Base-by-base conservation (phyloP, 345 rosid species). In the Brassica carinata region DNA sequence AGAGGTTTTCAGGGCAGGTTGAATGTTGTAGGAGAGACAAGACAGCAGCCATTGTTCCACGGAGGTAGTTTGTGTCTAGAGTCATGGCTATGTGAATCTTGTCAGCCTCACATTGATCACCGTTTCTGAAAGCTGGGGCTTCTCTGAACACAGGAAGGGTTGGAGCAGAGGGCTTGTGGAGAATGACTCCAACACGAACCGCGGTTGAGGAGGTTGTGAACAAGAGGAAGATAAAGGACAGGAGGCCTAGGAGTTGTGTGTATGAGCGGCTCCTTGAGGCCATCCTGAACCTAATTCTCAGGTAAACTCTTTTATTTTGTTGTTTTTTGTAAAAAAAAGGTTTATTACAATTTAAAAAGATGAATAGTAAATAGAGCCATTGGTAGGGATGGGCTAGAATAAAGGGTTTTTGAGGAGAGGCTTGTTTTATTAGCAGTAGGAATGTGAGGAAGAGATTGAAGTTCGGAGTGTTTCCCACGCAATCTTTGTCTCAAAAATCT, bases 1-100 rank as follows among this genome's bases (percentile, higher is more conserved):
- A 83, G 6, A 91, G 74, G 83, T 85, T 89, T 51, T 88, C 89
- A 0, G 96, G 91, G 57, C 92, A 89, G 0, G 86, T 83, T 0
- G 92, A 85, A 77, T 89, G 91, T 33, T 86, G 90, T 13, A 91
- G 77, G 81, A 88, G 79, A 27, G 91, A 89, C 63, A 89, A 82
- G 18, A 87, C 84, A 0, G 96, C 93, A 0, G 92, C 92, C 89
- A 89, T 88, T 62, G 96, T 91, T 2, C 93, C 93, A 13, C 93
- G 84, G 18, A 91, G 86, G 64, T 89, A 91, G 75, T 91, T 89
- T n/a, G 84, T 82, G 59, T 91, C 93, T 0, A 91, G 88, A 15
- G 93, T 88, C 93, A 89, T 89, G 1, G 91, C 88, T 0, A 87
- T 77, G 23, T 89, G 96, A 3, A 90, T 86, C 9, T 5, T 31